A percentile compares a stretch with the other conserved stretches of the same genome.
Conservation (phyloP, 129 eudicot genomes). For the Tagetes erecta region DNA sequence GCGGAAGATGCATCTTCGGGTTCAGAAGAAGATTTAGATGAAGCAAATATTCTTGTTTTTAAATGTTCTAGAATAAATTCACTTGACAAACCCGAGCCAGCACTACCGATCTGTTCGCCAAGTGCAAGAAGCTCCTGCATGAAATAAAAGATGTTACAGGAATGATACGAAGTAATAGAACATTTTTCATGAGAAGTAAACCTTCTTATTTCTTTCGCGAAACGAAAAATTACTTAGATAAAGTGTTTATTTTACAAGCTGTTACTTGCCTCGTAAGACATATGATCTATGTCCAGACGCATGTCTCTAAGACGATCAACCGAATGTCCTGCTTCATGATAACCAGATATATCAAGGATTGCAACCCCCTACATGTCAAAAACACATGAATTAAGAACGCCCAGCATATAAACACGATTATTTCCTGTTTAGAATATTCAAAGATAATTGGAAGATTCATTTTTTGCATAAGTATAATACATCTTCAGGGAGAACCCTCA, state of each 20-base stretch:
- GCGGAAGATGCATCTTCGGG: constrained; percentile 41
- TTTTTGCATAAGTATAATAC: constrained; percentile 40
- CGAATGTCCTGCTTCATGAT: constrained; percentile 62
- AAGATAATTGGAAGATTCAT: constrained; percentile 15
- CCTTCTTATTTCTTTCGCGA: background rate
- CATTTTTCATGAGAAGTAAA: background rate
- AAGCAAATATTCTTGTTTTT: constrained; percentile 47
- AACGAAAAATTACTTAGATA: background rate
- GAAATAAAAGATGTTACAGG: background rate
- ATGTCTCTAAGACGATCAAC: constrained; percentile 86
- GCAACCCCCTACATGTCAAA: constrained; percentile 59
- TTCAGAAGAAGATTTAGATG: constrained; percentile 42
- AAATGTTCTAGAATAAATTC: constrained; percentile 49
- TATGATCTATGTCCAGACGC: constrained; percentile 95
- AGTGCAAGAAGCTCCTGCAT: constrained; percentile 88
- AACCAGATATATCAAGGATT: constrained; percentile 65
- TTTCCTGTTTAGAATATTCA: background rate
- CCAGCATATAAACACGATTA: constrained; percentile 5
- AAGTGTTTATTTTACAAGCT: background rate
- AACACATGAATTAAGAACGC: background rate
- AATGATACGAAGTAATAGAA: background rate
- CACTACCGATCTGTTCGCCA: constrained; percentile 90
- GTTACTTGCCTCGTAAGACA: constrained; percentile 91
- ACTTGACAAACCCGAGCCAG: constrained; percentile 70
- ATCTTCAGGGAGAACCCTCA: constrained; percentile 87